Conservation (phyloP, 2,329 filamentous ascomycete species). For the Colletotrichum sp. region DNA sequence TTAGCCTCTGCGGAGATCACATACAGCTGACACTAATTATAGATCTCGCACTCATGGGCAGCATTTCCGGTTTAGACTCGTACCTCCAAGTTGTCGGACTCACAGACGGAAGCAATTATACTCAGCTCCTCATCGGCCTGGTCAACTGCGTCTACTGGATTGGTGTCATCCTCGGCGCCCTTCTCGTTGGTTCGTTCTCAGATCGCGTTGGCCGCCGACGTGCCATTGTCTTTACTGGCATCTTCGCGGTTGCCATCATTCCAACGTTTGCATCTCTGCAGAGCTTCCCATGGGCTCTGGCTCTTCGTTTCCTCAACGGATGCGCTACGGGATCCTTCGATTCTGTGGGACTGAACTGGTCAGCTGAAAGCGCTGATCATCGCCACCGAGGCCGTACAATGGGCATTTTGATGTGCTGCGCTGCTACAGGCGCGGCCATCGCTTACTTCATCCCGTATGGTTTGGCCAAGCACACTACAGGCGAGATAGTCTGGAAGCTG, state of each 20-base stretch:
- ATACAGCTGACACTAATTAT: neutral
- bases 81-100: neutral
- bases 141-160: neutral
- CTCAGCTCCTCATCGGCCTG: neutral
- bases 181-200: neutral
- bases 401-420: neutral
- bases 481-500: neutral
- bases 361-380: neutral
- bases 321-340: neutral
- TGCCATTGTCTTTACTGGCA: neutral
- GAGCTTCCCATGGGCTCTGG: neutral
- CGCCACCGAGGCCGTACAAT: neutral
- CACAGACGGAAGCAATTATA: neutral
- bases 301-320: neutral
- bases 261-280: neutral
- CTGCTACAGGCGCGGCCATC: neutral
- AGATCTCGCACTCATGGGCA: neutral
- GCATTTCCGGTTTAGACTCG: neutral
- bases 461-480: neutral
- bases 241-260: neutral
- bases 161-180: neutral
- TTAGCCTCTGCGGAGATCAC: neutral
- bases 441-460: neutral
- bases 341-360: neutral
- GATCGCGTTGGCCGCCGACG: neutral